phyloP scores from a whole-genome alignment of 169 alveolate genomes.

The Plasmodium vinckei region DNA sequence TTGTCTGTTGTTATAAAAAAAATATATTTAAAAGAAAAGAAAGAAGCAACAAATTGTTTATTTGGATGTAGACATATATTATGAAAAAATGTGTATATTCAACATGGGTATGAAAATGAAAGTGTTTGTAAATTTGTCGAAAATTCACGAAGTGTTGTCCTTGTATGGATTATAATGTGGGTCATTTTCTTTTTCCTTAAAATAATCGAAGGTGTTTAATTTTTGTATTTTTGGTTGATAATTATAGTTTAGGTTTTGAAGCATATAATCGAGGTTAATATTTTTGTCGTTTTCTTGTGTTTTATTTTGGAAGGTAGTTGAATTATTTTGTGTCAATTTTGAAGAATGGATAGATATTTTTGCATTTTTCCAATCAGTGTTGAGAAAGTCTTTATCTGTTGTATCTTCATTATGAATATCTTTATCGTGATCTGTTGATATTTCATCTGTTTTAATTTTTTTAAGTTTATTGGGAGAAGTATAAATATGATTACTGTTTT shows the following conservation, averaged over 20 bases:
- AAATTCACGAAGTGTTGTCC: not conserved
- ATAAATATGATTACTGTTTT: too few species aligned
- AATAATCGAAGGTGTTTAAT: slow-evolving; percentile 62
- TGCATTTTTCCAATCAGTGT: not conserved
- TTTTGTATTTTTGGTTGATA: slow-evolving; percentile 64
- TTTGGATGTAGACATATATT: not conserved
- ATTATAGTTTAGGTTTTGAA: slow-evolving; percentile 47
- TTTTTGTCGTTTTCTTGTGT: slow-evolving; percentile 24
- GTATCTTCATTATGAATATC: not conserved
- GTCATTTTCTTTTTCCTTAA: slow-evolving; percentile 67
- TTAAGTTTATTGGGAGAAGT: not conserved
- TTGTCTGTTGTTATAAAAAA: slow-evolving; percentile 4
- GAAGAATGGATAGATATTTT: not conserved
- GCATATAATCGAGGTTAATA: slow-evolving; percentile 39
- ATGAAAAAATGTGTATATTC: not conserved
- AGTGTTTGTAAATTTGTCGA: not conserved
- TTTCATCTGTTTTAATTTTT: not conserved
- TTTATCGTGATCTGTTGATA: not conserved
- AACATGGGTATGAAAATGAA: not conserved
- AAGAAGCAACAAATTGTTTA: too few species aligned
- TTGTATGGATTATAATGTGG: slow-evolving; percentile 43
- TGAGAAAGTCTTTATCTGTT: not conserved
- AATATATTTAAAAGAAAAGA: slow-evolving; percentile 4
- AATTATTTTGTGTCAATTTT: not conserved
- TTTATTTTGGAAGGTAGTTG: not conserved